Conservation (phyloP, 2,329 filamentous ascomycete genomes). For the Dothiorella sarmentorum region DNA sequence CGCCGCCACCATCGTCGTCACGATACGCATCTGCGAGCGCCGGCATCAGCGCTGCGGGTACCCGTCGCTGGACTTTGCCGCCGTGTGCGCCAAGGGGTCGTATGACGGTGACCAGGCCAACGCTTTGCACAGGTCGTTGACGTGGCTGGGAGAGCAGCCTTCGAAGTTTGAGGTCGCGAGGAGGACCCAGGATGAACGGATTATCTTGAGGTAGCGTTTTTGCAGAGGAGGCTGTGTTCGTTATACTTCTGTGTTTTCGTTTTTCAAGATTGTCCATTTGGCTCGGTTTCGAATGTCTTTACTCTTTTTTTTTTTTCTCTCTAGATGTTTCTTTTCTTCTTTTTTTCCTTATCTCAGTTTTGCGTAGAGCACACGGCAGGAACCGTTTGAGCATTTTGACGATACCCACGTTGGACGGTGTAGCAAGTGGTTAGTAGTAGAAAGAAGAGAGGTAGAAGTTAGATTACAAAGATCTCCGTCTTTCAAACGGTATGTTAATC, state of each 20-base stretch:
- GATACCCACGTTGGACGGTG: slow-evolving; percentile 9
- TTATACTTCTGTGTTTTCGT: too few species aligned
- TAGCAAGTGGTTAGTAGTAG: neutral
- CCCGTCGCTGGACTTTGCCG: slow-evolving; percentile 5
- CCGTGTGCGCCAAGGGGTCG: neutral
- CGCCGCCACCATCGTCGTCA: neutral
- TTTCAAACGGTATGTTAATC: too few species aligned
- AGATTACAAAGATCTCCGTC: neutral
- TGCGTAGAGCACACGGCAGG: neutral
- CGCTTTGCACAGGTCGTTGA: neutral
- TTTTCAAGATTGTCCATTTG: too few species aligned
- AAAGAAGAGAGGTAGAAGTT: neutral
- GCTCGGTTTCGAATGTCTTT: too few species aligned
- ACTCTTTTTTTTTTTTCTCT: neutral
- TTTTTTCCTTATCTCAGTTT: neutral
- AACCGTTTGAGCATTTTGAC: neutral
- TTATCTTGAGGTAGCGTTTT: neutral
- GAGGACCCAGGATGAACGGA: neutral
- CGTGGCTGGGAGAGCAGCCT: neutral
- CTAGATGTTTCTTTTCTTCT: neutral
- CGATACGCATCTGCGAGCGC: neutral
- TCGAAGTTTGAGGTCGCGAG: slow-evolving; percentile 1
- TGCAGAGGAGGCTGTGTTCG: too few species aligned
- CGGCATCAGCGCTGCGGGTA: neutral
- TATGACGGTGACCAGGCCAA: neutral